These are phyloP conservation scores for Picochlorum sp. DNA, from an alignment of 139 green algal species.

Conservation along the genomic window DNA sequence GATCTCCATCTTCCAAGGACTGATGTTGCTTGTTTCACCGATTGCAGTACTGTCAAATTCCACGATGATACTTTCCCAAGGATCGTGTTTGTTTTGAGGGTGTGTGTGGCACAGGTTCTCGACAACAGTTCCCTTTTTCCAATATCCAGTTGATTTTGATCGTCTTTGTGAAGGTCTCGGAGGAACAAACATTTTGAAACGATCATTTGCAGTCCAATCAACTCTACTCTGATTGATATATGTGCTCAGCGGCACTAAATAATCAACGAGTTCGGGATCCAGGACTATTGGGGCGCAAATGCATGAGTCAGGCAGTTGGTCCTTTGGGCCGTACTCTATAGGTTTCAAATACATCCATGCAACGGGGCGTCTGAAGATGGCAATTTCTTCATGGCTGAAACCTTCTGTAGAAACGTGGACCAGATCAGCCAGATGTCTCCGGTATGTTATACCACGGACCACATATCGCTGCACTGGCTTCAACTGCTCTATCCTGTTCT, in stretches of 20 bases:
- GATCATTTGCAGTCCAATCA: constrained; percentile 50
- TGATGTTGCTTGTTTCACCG: constrained; percentile 34
- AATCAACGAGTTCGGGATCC: constrained; percentile 67
- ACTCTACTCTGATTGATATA: constrained; percentile 43
- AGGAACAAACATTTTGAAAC: constrained; percentile 71
- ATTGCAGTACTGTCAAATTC: constrained; percentile 44
- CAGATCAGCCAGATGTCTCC: constrained; percentile 23
- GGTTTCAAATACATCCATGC: constrained; percentile 68
- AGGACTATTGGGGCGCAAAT: constrained; percentile 48
- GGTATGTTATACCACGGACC: constrained; percentile 34
- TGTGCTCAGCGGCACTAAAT: constrained; percentile 38
- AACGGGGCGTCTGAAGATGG: constrained; percentile 22
- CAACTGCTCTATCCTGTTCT: constrained; percentile 14
- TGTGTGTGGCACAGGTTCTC: background rate
- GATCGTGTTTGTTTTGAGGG: constrained; percentile 35
- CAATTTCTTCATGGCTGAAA: background rate
- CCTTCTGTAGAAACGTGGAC: constrained; percentile 7
- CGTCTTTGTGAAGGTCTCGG: constrained; percentile 39
- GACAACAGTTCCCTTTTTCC: constrained; percentile 61
- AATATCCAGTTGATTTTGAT: constrained; percentile 40
- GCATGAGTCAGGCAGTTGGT: constrained; percentile 24
- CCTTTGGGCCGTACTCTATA: constrained; percentile 11
- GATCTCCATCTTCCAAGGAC: constrained; percentile 74
- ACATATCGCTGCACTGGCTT: constrained; percentile 38
- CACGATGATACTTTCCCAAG: constrained; percentile 64